Conservation (phyloP, 2,329 filamentous ascomycete species). For the Blumeria hordei region DNA sequence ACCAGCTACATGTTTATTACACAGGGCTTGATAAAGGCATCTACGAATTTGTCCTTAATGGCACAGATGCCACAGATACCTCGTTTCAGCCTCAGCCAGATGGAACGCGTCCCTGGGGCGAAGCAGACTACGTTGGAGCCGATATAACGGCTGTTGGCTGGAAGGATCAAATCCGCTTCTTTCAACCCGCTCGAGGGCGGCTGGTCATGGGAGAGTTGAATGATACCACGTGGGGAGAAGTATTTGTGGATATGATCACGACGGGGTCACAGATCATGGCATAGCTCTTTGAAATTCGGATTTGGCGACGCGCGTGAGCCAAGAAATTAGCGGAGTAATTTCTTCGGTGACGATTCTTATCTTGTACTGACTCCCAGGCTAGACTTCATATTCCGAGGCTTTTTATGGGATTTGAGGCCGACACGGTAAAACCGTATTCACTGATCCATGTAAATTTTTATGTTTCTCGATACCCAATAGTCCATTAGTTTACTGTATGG, state of each 20-base stretch:
- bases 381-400: no score
- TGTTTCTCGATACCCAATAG: no score
- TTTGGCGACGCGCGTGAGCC: no score
- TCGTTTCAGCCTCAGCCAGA: slow-evolving; percentile 4
- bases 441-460: no score
- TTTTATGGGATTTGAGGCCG: no score
- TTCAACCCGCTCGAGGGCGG: slow-evolving; percentile 3
- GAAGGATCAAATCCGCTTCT: slow-evolving; percentile 7
- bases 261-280: background rate
- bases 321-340: no score
- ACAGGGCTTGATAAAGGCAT: slow-evolving; percentile 7
- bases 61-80: slow-evolving; percentile 4
- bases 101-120: slow-evolving; percentile 5
- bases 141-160: slow-evolving; percentile 8
- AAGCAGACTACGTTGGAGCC: slow-evolving; percentile 7
- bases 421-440: no score
- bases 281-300: background rate
- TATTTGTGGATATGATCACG: slow-evolving; percentile 3
- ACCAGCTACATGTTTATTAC: slow-evolving; percentile 9
- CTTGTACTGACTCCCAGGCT: no score
- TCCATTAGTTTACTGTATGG: no score
- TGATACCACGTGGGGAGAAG: slow-evolving; percentile 7
- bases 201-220: slow-evolving; percentile 5
- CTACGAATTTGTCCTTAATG: slow-evolving; percentile 7
- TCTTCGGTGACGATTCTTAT: no score